Conservation (phyloP, 306 rosid genomes). For the Elaeagnus macrophylla region DNA sequence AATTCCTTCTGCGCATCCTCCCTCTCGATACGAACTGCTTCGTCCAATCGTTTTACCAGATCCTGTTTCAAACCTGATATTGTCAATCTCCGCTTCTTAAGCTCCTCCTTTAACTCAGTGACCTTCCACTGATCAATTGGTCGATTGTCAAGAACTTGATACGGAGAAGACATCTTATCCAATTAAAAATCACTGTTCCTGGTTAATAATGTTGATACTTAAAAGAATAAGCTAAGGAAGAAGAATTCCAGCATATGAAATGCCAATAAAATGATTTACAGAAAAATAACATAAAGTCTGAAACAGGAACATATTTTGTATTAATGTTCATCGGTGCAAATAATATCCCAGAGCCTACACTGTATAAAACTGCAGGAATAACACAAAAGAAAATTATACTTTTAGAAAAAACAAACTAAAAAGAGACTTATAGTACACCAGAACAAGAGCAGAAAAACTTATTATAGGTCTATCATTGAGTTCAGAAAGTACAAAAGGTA, state of each 20-base stretch:
- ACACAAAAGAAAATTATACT: no score
- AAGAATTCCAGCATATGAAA: neutral
- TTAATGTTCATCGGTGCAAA: no score
- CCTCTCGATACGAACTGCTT: conserved; percentile 51
- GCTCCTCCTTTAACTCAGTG: conserved; percentile 81
- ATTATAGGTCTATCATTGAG: no score
- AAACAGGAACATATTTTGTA: no score
- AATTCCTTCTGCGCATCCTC: conserved; percentile 25
- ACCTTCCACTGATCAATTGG: conserved; percentile 93
- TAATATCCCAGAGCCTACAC: no score
- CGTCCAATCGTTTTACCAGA: conserved; percentile 71
- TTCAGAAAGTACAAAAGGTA: no score
- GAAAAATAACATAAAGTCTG: no score
- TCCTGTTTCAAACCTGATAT: conserved; percentile 86
- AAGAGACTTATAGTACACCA: no score
- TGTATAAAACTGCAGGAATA: no score
- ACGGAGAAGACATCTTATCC: conserved; percentile 58
- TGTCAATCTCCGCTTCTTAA: conserved; percentile 61
- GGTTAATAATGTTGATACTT: neutral
- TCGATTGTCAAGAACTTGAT: conserved; percentile 57
- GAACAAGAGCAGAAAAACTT: no score
- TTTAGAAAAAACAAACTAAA: no score
- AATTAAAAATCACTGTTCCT: conserved; percentile 38
- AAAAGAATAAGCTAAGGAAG: neutral
- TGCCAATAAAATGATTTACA: no score